These are phyloP conservation scores for Boletus rubescentipes DNA, from an alignment of 768 basidiomycete species.

Conservation along the genomic window DNA sequence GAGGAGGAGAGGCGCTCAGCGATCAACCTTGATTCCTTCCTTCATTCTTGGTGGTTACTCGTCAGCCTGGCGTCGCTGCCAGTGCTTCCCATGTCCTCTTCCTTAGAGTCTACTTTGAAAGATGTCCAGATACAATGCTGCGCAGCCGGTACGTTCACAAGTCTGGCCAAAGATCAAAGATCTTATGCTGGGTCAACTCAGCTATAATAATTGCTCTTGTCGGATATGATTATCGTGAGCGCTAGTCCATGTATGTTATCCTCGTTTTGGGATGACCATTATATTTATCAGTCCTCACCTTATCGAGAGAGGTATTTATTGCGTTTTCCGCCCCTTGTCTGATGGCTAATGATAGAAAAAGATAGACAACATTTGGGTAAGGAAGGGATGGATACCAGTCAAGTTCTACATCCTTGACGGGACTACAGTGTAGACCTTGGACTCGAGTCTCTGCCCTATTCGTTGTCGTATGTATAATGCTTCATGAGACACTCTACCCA, in stretches of 20 bases:
- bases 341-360: not conserved
- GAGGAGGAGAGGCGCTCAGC: too few species aligned
- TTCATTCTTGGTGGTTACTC: not conserved
- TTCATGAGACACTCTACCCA: not conserved
- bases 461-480: constrained; percentile 1
- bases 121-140: not conserved
- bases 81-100: not conserved
- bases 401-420: not conserved
- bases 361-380: constrained; percentile 17
- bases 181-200: not conserved
- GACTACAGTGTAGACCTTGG: constrained; percentile 1
- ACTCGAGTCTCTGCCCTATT: constrained; percentile 6
- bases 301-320: constrained; percentile 11
- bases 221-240: constrained; percentile 19
- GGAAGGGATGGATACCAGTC: not conserved
- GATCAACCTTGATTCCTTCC: not conserved
- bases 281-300: constrained; percentile 8
- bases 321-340: not conserved
- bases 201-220: constrained; percentile 5
- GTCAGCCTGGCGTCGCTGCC: not conserved
- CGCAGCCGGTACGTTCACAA: not conserved
- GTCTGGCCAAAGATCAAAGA: not conserved
- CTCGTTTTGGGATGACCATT: not conserved
- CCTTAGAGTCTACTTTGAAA: not conserved
- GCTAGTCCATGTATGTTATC: not conserved